Evolutionary conservation across 2,329 filamentous ascomycete genomes (phyloP).

Genomic region (Fusarium zealandicum): DNA sequence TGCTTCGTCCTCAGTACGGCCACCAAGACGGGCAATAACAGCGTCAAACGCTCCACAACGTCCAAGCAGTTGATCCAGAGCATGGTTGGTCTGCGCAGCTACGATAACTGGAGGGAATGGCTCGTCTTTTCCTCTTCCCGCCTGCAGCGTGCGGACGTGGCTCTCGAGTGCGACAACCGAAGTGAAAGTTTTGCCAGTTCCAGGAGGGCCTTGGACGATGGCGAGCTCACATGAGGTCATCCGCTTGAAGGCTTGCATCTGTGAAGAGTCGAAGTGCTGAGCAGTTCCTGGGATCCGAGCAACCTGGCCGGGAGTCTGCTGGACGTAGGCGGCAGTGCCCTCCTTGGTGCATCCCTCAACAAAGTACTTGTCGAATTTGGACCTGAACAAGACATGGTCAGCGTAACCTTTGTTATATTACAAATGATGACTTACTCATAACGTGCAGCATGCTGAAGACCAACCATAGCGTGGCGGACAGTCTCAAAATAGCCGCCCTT

Average conservation of each 20-base stretch:
- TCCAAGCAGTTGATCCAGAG: conserved; percentile 79
- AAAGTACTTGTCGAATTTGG: conserved; percentile 69
- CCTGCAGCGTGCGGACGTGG: conserved; percentile 61
- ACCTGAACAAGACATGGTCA: conserved; percentile 46
- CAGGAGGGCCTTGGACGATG: conserved; percentile 84
- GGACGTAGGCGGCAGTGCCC: conserved; percentile 43
- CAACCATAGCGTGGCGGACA: conserved; percentile 73
- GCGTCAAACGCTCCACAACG: conserved; percentile 61
- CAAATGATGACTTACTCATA: conserved; percentile 56
- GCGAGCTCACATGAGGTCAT: conserved; percentile 77
- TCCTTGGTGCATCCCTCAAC: conserved; percentile 53
- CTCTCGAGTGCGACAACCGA: conserved; percentile 71
- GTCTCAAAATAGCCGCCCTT: conserved; percentile 79
- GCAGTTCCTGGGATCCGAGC: conserved; percentile 1
- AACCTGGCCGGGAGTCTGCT: background rate
- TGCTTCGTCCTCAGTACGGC: conserved; percentile 69
- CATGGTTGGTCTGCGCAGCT: conserved; percentile 89
- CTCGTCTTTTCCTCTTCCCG: conserved; percentile 49
- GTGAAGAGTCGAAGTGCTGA: conserved; percentile 70
- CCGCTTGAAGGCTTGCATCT: conserved; percentile 70
- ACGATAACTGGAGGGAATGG: conserved; percentile 69
- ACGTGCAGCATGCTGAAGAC: conserved; percentile 68
- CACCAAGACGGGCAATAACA: conserved; percentile 69
- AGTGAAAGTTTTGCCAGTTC: conserved; percentile 79
- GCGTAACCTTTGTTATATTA: background rate